These are phyloP conservation scores for Fraxinus cuspidata DNA, from an alignment of 257 asterid genomes.

Conservation along the genomic window DNA sequence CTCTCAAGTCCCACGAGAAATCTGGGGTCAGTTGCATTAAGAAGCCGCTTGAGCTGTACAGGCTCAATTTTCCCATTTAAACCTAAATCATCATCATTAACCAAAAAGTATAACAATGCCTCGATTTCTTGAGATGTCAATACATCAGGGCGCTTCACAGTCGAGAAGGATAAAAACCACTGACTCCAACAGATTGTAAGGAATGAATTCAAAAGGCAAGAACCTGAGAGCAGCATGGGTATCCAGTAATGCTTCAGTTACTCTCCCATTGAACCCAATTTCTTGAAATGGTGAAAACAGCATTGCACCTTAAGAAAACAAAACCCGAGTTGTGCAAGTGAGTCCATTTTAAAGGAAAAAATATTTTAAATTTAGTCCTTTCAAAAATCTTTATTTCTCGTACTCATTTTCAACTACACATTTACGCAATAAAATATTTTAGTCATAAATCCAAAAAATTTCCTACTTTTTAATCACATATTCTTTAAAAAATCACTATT, in stretches of 20 bases:
- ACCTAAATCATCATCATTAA: slow-evolving; percentile 34
- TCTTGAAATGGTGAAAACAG: slow-evolving; percentile 56
- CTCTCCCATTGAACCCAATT: slow-evolving; percentile 60
- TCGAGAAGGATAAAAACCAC: slow-evolving; percentile 49
- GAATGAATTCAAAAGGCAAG: slow-evolving; percentile 44
- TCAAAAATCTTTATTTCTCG: too few species aligned
- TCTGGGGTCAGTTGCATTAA: slow-evolving; percentile 44
- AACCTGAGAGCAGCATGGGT: slow-evolving; percentile 42
- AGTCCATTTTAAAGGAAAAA: too few species aligned
- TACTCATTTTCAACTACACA: too few species aligned
- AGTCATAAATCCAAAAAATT: too few species aligned
- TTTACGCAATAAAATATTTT: too few species aligned
- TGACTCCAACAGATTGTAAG: slow-evolving; percentile 57
- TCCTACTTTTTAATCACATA: too few species aligned
- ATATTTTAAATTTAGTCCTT: too few species aligned
- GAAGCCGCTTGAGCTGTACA: slow-evolving; percentile 55
- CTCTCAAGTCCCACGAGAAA: slow-evolving; percentile 59
- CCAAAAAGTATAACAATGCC: slow-evolving; percentile 37
- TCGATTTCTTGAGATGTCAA: slow-evolving; percentile 59
- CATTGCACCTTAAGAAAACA: slow-evolving; percentile 33
- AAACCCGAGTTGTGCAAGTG: not conserved
- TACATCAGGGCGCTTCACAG: slow-evolving; percentile 56
- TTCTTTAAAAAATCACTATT: too few species aligned
- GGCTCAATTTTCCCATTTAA: slow-evolving; percentile 56
- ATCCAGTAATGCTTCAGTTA: slow-evolving; percentile 55